Evolutionary conservation across 306 rosid species (phyloP).

Genomic region (Quercus suber): DNA sequence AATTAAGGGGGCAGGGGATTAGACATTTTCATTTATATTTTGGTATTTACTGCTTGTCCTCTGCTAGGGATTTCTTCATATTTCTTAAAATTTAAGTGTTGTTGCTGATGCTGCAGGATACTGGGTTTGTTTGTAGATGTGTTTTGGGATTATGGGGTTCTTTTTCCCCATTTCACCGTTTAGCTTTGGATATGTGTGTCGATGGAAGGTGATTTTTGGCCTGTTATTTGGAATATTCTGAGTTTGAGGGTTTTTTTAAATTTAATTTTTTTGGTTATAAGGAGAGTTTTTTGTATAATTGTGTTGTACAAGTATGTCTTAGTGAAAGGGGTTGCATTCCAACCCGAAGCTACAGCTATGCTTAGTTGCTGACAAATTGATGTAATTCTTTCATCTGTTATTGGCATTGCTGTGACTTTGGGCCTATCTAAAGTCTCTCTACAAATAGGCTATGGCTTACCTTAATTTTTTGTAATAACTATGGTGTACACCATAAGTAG

Average conservation of each 20-base stretch:
- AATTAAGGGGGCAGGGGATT: neutral
- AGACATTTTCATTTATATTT: neutral
- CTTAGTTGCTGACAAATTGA: neutral
- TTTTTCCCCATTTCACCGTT: neutral
- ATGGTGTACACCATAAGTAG: neutral
- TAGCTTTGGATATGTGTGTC: neutral
- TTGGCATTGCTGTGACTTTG: neutral
- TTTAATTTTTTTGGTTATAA: neutral
- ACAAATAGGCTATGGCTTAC: neutral
- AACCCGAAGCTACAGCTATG: neutral
- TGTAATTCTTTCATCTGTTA: neutral
- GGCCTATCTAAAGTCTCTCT: neutral
- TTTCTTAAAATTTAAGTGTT: neutral
- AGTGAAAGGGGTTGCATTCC: neutral
- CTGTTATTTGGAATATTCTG: neutral
- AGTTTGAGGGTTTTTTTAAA: neutral
- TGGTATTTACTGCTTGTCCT: neutral
- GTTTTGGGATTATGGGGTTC: neutral
- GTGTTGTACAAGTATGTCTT: neutral
- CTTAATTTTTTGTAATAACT: neutral
- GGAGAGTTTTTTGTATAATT: neutral
- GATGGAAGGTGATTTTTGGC: neutral
- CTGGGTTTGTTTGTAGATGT: neutral
- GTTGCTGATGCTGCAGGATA: neutral
- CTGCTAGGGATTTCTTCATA: neutral